These are phyloP conservation scores for Hypocrella siamensis DNA, from an alignment of 2,329 filamentous ascomycete genomes.

Conservation along the genomic window DNA sequence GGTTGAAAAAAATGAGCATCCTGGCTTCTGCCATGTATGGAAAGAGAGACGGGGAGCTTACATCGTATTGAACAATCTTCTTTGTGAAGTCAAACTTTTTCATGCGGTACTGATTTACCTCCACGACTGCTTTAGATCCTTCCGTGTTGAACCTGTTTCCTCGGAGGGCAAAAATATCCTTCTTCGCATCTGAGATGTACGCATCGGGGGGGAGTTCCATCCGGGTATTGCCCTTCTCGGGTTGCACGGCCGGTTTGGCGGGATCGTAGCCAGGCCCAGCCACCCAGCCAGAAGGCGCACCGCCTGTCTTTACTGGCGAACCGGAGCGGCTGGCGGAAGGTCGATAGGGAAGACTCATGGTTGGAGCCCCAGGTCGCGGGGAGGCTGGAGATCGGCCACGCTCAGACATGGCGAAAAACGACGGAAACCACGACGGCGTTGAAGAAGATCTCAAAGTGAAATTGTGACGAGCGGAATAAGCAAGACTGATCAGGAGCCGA, in stretches of 20 bases:
- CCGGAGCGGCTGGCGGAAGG: conserved; percentile 4
- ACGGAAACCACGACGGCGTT: not conserved
- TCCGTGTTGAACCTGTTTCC: conserved; percentile 33
- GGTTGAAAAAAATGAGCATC: not conserved
- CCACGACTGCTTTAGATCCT: conserved; percentile 37
- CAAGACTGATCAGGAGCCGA: no score
- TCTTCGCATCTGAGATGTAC: conserved; percentile 22
- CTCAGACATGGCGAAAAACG: conserved; percentile 15
- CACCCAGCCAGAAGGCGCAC: conserved; percentile 9
- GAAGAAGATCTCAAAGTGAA: not conserved
- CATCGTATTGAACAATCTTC: conserved; percentile 72
- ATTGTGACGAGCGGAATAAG: not conserved
- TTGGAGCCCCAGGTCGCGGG: not conserved
- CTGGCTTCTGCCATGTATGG: not conserved
- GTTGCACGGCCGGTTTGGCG: conserved; percentile 14
- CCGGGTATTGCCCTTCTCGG: conserved; percentile 25
- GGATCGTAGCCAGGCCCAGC: conserved; percentile 27
- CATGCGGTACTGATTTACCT: conserved; percentile 66
- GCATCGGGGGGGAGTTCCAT: conserved; percentile 45
- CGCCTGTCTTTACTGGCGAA: conserved; percentile 7
- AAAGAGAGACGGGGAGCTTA: conserved; percentile 28
- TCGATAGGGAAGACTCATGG: not conserved
- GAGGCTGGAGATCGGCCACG: conserved; percentile 13
- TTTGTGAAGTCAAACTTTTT: conserved; percentile 35
- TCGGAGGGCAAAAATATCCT: conserved; percentile 18